Evolutionary conservation across 108 stramenopile genomes (phyloP).

Genomic region (Aurantiochytrium sp.): DNA sequence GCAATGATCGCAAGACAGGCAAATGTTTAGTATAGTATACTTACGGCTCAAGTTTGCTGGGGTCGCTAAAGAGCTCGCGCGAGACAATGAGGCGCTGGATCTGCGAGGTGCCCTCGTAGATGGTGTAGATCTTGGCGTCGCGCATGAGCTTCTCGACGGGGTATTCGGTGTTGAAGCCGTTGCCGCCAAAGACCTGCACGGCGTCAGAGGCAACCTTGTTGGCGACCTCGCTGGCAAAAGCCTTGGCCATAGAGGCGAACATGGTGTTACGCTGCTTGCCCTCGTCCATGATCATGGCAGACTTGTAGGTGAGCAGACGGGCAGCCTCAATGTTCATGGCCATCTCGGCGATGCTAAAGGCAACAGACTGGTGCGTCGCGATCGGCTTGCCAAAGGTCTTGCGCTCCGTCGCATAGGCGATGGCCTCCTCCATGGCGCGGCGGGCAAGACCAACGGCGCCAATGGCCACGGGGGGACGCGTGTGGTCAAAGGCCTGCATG

Average conservation of each 20-base stretch:
- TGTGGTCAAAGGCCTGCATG: constrained; percentile 36
- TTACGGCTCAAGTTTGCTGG: background rate
- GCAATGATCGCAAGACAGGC: too few species aligned
- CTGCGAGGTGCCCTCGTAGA: constrained; percentile 41
- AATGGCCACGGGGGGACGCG: constrained; percentile 34
- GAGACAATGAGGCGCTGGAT: constrained; percentile 34
- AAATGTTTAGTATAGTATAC: background rate
- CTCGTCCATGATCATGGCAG: constrained; percentile 18
- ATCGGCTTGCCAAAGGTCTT: constrained; percentile 33
- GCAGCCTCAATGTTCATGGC: constrained; percentile 29
- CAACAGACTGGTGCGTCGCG: constrained; percentile 27
- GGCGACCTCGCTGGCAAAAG: constrained; percentile 26
- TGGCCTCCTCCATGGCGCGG: constrained; percentile 32
- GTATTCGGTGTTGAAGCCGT: constrained; percentile 39
- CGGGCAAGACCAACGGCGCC: constrained; percentile 36
- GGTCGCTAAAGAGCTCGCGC: constrained; percentile 23
- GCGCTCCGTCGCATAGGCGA: constrained; percentile 26
- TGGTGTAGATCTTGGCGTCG: constrained; percentile 30
- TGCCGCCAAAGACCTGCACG: constrained; percentile 36
- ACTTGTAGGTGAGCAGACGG: constrained; percentile 31
- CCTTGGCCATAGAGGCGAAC: constrained; percentile 38
- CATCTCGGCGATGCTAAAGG: constrained; percentile 39
- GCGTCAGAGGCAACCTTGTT: constrained; percentile 31
- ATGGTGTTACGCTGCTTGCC: constrained; percentile 29
- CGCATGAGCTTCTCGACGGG: constrained; percentile 40